phyloP scores from a whole-genome alignment of 352 stramenopile genomes.

The Lagenidium giganteum region DNA sequence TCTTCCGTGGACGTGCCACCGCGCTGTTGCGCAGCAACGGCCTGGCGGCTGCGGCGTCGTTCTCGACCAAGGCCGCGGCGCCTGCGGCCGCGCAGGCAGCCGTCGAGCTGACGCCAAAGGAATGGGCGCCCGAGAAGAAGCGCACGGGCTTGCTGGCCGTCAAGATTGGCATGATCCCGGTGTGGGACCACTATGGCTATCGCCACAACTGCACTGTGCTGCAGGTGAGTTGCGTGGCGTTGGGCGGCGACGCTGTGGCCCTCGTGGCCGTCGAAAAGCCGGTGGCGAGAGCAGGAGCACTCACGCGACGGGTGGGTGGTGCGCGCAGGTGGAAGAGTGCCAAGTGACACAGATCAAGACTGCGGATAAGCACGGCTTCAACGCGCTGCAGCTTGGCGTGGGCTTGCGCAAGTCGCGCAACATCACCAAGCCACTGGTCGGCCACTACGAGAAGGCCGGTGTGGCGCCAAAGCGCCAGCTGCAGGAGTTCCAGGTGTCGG shows the following conservation, averaged over 20 bases:
- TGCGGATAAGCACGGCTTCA: slow-evolving; percentile 92
- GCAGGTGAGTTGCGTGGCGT: too few species aligned
- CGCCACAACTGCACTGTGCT: slow-evolving; percentile 94
- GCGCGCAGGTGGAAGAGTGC: slow-evolving; percentile 89
- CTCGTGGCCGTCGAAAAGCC: too few species aligned
- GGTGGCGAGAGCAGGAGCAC: too few species aligned
- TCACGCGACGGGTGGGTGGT: too few species aligned
- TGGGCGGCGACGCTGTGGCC: too few species aligned
- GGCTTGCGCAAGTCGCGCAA: slow-evolving; percentile 96
- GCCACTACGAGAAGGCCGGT: slow-evolving; percentile 90
- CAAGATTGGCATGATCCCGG: slow-evolving; percentile 97
- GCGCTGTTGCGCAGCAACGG: too few species aligned
- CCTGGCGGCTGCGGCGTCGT: too few species aligned
- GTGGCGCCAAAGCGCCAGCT: slow-evolving; percentile 93
- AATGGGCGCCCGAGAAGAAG: slow-evolving; percentile 63
- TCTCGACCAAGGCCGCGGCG: slow-evolving; percentile 6
- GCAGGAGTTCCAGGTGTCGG: slow-evolving; percentile 93
- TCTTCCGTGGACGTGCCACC: too few species aligned
- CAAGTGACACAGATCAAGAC: slow-evolving; percentile 96
- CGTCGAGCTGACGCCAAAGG: slow-evolving; percentile 8
- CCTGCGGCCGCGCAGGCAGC: slow-evolving; percentile 3
- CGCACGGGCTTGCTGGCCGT: slow-evolving; percentile 83
- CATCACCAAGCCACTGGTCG: slow-evolving; percentile 90
- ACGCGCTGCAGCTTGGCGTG: slow-evolving; percentile 93
- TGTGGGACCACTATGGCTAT: slow-evolving; percentile 96